Percentiles rank a stretch among this genome's conserved stretches.
These are phyloP conservation scores for Geosmithia flava DNA, from an alignment of 2,329 filamentous ascomycete genomes.

Conservation along the genomic window DNA sequence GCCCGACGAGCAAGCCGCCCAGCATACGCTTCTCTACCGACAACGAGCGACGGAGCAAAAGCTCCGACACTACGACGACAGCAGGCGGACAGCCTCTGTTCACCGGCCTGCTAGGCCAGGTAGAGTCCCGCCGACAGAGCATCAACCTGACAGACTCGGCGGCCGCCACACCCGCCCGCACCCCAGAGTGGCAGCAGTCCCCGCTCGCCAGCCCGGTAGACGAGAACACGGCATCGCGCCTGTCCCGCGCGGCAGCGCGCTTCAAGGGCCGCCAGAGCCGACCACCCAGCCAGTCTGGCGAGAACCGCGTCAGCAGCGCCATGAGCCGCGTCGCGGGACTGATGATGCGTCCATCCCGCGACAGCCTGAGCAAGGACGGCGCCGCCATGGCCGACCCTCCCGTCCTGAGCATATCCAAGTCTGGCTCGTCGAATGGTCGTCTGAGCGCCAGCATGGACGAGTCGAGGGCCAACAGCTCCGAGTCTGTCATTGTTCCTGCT, in stretches of 20 bases:
- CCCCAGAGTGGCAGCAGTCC: constrained; percentile 18
- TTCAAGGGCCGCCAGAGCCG: constrained; percentile 39
- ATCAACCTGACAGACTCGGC: constrained; percentile 33
- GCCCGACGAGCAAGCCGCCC: constrained; percentile 22
- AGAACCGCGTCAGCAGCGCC: constrained; percentile 43
- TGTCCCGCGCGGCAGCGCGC: constrained; percentile 45
- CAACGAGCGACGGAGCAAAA: constrained; percentile 35
- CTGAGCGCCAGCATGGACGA: neutral
- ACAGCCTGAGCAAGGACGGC: neutral
- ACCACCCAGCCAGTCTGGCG: constrained; percentile 44
- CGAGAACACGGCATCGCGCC: constrained; percentile 38
- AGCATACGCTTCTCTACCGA: constrained; percentile 46
- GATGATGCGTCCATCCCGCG: constrained; percentile 35
- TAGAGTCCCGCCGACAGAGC: constrained; percentile 36
- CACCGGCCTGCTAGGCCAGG: constrained; percentile 13
- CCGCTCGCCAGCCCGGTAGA: constrained; percentile 33
- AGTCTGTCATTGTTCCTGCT: too few species aligned
- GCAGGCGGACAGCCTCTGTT: constrained; percentile 22
- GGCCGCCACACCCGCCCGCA: constrained; percentile 21
- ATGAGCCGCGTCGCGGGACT: constrained; percentile 43
- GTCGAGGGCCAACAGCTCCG: neutral
- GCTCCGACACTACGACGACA: constrained; percentile 27
- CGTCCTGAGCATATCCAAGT: constrained; percentile 10
- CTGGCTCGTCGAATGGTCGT: constrained; percentile 11
- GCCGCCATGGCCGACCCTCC: constrained; percentile 9